A percentile compares a stretch with the other conserved stretches of the same genome.
These are phyloP conservation scores for Talaromyces sp. DNA, from an alignment of 2,329 filamentous ascomycete genomes.

Conservation along the genomic window DNA sequence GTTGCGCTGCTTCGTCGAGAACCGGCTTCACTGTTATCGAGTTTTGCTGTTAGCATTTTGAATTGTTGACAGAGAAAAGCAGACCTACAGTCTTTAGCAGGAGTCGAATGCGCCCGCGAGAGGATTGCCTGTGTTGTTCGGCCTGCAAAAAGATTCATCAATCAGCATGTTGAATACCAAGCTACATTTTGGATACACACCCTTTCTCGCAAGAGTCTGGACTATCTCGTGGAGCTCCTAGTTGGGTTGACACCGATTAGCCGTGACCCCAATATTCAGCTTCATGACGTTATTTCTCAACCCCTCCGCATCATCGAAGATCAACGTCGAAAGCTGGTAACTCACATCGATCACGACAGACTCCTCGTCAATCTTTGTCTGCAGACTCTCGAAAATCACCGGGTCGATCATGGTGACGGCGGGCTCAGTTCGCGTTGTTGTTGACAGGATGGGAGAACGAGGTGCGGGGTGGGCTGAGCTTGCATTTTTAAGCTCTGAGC, in stretches of 20 bases:
- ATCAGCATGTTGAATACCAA: not conserved
- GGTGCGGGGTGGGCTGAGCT: not conserved
- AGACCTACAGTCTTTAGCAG: constrained; percentile 56
- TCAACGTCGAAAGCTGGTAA: constrained; percentile 7
- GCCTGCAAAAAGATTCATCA: constrained; percentile 41
- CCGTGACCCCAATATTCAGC: not conserved
- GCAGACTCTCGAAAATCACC: constrained; percentile 80
- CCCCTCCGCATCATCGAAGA: not conserved
- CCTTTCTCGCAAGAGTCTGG: constrained; percentile 74
- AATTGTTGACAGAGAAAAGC: not conserved
- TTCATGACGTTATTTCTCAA: constrained; percentile 6
- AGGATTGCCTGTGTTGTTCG: constrained; percentile 76
- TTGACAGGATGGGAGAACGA: not conserved
- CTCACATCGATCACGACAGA: constrained; percentile 68
- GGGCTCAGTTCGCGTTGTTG: not conserved
- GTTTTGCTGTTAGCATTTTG: not conserved
- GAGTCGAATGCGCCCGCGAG: constrained; percentile 84
- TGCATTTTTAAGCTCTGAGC: not conserved
- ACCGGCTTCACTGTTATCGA: constrained; percentile 58
- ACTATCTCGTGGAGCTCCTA: constrained; percentile 74
- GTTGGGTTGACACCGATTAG: not conserved
- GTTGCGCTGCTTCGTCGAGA: constrained; percentile 63
- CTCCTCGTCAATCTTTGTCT: constrained; percentile 87
- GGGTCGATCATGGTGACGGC: constrained; percentile 64
- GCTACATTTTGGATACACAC: constrained; percentile 29